Base-by-base conservation (phyloP, 1,139 yeast species). In the Geotrichum phurueaensis region DNA sequence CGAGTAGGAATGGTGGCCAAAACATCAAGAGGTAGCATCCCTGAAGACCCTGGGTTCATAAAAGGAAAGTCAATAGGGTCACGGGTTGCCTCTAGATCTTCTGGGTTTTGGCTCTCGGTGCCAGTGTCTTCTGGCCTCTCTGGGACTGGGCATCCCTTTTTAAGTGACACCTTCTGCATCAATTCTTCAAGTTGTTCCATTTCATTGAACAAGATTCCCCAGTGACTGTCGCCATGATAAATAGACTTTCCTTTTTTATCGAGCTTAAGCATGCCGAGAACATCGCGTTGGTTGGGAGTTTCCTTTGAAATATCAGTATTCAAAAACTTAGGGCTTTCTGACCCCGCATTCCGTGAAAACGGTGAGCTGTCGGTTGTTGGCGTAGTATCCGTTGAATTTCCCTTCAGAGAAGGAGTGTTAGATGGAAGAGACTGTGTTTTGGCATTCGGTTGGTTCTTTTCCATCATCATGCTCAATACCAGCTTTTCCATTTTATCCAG, bases 151-250 rank as follows among this genome's bases (percentile, higher is more conserved):
- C 15, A 47, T n/a, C 54, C 31, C 4, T 18, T 51, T 12, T 45
- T 6, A 10, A 39, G 18, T 7, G 52, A 20, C 50, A 59, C 22
- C 6, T 51, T 54, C 15, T 50, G 29, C 27, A 59, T 49, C n/a
- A 59, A 36, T 6, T 54, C 61, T 51, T 59, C 58, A 20, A 59
- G 56, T 33, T 51, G 58, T 20, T 65, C 65, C 25, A 73, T 66
- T 55, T 73, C 75, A 51, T 69, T 67, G 45, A 73, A 65, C 55
- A 73, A 59, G 33, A 70, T 68, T 2, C 71, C 73, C 76, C 76
- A 73, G 60, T 73, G 75, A 10, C 74, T 72, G 54, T 71, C 75
- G 7, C 76, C 76, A 53, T 73, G 76, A 60, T 73, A 73, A 12
- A 73, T 65, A 7, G 73, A 66, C 54, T 73, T 70, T 9, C 76